Evolutionary conservation across 768 basidiomycete species (phyloP), one percentile per base, ranked within the genome.

Genomic region (Russula ochroleuca): DNA sequence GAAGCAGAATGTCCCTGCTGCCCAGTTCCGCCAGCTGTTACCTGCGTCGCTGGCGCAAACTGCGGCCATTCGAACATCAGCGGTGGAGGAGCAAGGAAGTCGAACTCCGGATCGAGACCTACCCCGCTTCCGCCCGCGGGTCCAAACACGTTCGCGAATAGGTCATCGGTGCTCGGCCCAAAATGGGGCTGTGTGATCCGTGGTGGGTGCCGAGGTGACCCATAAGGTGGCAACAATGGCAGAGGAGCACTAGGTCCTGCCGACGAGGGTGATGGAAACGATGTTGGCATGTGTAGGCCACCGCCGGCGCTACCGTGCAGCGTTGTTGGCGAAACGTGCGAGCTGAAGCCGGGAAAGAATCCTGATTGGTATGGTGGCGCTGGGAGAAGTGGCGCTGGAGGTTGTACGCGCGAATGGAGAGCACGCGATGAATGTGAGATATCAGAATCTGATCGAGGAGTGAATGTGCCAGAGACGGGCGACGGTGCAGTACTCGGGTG

Each of bases 21-120:
- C 1, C 45, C 43, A 4, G 55, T 25, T 23, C 62, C 23, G 51
- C 63, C 43, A 19, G 51, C 41, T 3, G 45, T 50, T 51, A 55
- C 48, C 33, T 66, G 65, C 59, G 63, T 57, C 60, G 64, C 14
- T 51, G 67, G 55, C 49, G 51, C 55, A 37, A 62, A 62, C 67
- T 68, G 67, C 67, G 67, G 67, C 67, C 67, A 68, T 38, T 68
- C 67, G 67, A 68, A 68, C 61, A 65, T 68, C 62, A 68, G 67
- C 67, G 67, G 66, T 15, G 61, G 54, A 23, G 61, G 54, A 23
- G 55, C 59, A 25, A 59, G 53, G 61, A 66, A 68, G 61, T 57
- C 64, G 56, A 51, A 66, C 56, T 63, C 62, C 56, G 43, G 57
- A 58, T 68, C 65, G 59, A 35, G 38, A 63, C 67, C 67, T 66